phyloP scores from a whole-genome alignment of 2,329 filamentous ascomycete species.

The Aspergillus hiratsukae region DNA sequence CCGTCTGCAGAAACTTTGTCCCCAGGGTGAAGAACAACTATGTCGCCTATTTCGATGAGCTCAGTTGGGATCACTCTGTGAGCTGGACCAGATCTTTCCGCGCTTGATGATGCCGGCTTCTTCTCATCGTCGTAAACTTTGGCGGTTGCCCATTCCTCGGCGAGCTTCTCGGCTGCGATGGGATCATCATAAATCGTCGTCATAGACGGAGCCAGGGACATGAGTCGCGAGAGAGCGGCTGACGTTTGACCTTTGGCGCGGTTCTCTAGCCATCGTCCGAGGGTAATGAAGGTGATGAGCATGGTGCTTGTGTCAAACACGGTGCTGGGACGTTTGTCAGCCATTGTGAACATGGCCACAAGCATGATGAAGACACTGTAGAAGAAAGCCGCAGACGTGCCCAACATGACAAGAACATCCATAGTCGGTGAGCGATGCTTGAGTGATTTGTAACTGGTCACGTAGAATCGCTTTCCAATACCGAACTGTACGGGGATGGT shows the following conservation, averaged over 20 bases:
- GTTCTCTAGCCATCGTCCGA: constrained; percentile 91
- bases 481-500: constrained; percentile 96
- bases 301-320: constrained; percentile 98
- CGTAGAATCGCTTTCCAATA: constrained; percentile 89
- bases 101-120: constrained; percentile 5
- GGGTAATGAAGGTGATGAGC: constrained; percentile 91
- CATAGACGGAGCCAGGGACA: constrained; percentile 95
- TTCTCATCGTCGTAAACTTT: constrained; percentile 10
- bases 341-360: constrained; percentile 69
- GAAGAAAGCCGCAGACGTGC: constrained; percentile 92
- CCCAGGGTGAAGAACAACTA: constrained; percentile 87
- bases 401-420: constrained; percentile 92
- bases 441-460: constrained; percentile 87
- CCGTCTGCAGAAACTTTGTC: constrained; percentile 97
- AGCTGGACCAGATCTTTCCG: constrained; percentile 51
- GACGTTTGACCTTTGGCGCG: constrained; percentile 94
- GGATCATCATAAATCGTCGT: constrained; percentile 94
- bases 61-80: constrained; percentile 89
- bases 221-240: constrained; percentile 83
- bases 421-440: constrained; percentile 91
- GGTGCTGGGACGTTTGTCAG: constrained; percentile 76
- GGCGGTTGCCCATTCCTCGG: constrained; percentile 64
- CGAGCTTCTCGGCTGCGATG: constrained; percentile 85
- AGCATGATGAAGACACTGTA: constrained; percentile 87
- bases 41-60: constrained; percentile 86